Evolutionary conservation across 108 stramenopile species (phyloP), one percentile per base, ranked within the genome.

Genomic region (Cyclotella distinguenda): DNA sequence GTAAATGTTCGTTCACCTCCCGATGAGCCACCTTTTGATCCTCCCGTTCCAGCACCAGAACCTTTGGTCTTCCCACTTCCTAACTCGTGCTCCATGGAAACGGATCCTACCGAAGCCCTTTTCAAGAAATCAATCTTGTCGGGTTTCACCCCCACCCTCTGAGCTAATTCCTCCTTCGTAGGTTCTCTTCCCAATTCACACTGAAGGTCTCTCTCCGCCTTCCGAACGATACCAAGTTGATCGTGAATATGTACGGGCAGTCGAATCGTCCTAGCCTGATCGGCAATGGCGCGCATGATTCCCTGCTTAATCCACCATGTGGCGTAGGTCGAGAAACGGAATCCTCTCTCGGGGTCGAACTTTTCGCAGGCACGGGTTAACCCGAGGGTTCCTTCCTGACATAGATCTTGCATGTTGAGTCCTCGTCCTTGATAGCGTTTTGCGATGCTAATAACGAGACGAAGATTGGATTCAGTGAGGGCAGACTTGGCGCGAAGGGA

Each of bases 301-400:
- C 88, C 76, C 80, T 97, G 97, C 72, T 93, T 93, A 63, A 98
- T 95, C 98, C 98, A 98, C 94, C 94, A 98, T 15, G 95, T 90
- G 25, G 96, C 96, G 66, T 98, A 98, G n/a, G 98, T 97, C 47
- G 87, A 91, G 74, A 98, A 97, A 23, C 89, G 88, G 65, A 96
- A 97, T 30, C 96, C 96, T 12, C 81, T 60, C 59, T 89, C 89
- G 8, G 96, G 96, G 68, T 98, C 96, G 70, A 95, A 98, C 76
- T 95, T 96, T 64, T 97, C 98, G 19, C 91, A 93, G 0, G 98
- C 97, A 36, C 90, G 76, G 21, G 94, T 88, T 18, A 97, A 70
- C 12, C 98, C 98, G 26, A 96, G 43, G 15, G 94, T 93, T 31
- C 98, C 98, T 68, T 98, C 96, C 80, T 97, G 96, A 21, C 92